Conservation (phyloP, 2,329 filamentous ascomycete genomes). For the Orbilia brochopaga region DNA sequence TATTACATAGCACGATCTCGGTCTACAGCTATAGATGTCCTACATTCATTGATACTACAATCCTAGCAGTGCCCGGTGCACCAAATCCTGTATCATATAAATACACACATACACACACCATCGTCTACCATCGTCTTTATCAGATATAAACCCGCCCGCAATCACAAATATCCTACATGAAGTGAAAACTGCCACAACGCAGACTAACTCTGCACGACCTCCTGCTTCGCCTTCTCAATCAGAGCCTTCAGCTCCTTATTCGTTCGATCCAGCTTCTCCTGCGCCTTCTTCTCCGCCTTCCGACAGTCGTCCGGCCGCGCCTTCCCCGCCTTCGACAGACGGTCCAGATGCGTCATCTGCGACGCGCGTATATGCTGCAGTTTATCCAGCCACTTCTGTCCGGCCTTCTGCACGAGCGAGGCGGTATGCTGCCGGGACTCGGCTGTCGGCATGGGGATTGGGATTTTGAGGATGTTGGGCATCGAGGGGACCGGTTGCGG, state of each 20-base stretch:
- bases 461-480: conserved; percentile 44
- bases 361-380: conserved; percentile 37
- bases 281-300: conserved; percentile 51
- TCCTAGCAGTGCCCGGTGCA: neutral
- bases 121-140: conserved; percentile 1
- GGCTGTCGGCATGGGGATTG: conserved; percentile 40
- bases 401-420: conserved; percentile 28
- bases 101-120: conserved; percentile 4
- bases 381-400: conserved; percentile 43
- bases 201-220: conserved; percentile 44
- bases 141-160: too few species aligned
- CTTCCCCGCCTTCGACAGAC: conserved; percentile 20
- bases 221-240: conserved; percentile 43
- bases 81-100: conserved; percentile 1
- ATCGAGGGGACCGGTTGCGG: conserved; percentile 39
- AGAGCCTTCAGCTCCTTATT: conserved; percentile 46
- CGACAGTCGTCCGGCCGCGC: conserved; percentile 42
- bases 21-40: neutral
- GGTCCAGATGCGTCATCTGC: conserved; percentile 40
- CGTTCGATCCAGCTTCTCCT: conserved; percentile 51
- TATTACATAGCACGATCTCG: too few species aligned
- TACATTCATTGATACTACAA: neutral
- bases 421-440: conserved; percentile 43
- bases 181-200: too few species aligned
- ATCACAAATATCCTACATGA: too few species aligned